Conservation (phyloP, 1,284 basidiomycete genomes). For the Grifola frondosa region DNA sequence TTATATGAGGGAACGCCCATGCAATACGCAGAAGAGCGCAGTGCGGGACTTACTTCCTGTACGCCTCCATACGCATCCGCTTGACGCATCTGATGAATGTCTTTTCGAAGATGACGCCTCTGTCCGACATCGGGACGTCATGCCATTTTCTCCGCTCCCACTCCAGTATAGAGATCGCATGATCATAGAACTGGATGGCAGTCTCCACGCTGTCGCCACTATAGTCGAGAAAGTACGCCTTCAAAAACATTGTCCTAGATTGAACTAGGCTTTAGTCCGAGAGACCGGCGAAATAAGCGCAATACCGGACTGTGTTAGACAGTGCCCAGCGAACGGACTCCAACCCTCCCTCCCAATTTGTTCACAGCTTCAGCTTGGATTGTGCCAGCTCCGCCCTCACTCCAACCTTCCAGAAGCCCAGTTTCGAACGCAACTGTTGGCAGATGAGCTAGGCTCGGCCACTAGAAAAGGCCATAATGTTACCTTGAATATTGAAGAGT, state of each 20-base stretch:
- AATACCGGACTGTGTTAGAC: slow-evolving; percentile 38
- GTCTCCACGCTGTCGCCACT: slow-evolving; percentile 6
- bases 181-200: slow-evolving; percentile 21
- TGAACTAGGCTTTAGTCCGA: background rate
- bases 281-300: background rate
- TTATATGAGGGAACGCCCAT: too few relatives aligned
- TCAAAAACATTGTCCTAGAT: slow-evolving; percentile 19
- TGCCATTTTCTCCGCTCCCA: slow-evolving; percentile 42
- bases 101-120: slow-evolving; percentile 34
- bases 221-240: slow-evolving; percentile 13
- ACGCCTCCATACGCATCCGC: slow-evolving; percentile 30
- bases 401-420: slow-evolving; percentile 31
- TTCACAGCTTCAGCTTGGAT: slow-evolving; percentile 35
- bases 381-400: slow-evolving; percentile 27
- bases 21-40: too few relatives aligned
- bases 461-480: background rate
- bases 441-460: background rate
- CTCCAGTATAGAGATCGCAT: slow-evolving; percentile 37
- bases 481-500: slow-evolving; percentile 37
- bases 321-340: slow-evolving; percentile 37
- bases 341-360: slow-evolving; percentile 38
- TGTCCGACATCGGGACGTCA: slow-evolving; percentile 30
- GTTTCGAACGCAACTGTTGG: slow-evolving; percentile 33
- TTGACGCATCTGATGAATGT: slow-evolving; percentile 35
- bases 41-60: slow-evolving; percentile 27